A percentile compares a stretch with the other conserved stretches of the same genome.
These are phyloP conservation scores for Nemophila menziesii DNA, from an alignment of 257 asterid species.

Conservation along the genomic window DNA sequence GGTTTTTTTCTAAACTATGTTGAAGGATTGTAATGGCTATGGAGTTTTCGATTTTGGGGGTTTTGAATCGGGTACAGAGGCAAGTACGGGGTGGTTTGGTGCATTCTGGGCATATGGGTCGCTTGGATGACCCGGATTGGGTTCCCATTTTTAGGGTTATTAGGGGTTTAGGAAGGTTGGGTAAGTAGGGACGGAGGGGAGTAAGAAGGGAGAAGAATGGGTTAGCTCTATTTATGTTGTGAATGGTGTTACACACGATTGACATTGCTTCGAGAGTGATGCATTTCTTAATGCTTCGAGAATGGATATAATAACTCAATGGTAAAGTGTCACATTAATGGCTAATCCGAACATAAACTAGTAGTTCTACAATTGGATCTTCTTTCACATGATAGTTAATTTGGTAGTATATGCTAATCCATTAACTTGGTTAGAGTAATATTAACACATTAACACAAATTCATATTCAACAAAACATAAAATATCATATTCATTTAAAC, in stretches of 20 bases:
- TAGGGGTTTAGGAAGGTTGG: conserved; percentile 11
- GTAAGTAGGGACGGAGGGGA: conserved; percentile 8
- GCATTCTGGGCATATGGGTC: conserved; percentile 69
- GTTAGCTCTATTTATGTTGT: conserved; percentile 5
- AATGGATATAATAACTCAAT: too few species aligned
- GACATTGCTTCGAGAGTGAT: background rate
- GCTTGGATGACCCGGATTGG: conserved; percentile 32
- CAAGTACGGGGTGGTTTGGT: conserved; percentile 55
- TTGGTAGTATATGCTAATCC: too few species aligned
- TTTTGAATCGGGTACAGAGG: conserved; percentile 53
- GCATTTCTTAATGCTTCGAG: too few species aligned
- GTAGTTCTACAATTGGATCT: too few species aligned
- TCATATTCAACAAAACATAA: too few species aligned
- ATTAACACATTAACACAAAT: too few species aligned
- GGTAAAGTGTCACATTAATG: too few species aligned
- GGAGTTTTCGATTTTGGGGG: conserved; percentile 42
- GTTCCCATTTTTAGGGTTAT: conserved; percentile 31
- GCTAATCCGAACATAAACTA: too few species aligned
- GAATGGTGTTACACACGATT: background rate
- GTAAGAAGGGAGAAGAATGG: conserved; percentile 14
- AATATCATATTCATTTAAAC: too few species aligned
- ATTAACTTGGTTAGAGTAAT: too few species aligned
- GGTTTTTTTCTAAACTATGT: conserved; percentile 64
- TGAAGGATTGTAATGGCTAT: conserved; percentile 65
- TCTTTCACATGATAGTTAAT: too few species aligned